phyloP scores from a whole-genome alignment of 805 yeast genomes.

The Ogataea zsoltii region DNA sequence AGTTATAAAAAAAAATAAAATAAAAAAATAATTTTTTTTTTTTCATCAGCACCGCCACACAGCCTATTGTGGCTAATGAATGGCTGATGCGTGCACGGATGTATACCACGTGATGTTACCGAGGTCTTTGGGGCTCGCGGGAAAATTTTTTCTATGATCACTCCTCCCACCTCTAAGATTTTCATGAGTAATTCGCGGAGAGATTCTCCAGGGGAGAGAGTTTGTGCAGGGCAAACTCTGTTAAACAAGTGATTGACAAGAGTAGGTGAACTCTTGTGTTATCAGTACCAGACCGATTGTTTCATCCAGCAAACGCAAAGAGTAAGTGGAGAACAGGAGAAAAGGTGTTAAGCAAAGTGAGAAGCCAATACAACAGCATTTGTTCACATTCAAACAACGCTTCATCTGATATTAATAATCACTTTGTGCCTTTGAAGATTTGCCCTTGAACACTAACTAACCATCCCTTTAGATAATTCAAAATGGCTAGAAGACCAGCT shows the following conservation, averaged over 20 bases:
- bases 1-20: background rate
- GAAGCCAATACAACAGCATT: no score
- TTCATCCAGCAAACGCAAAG: constrained; percentile 8
- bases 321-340: constrained; percentile 1
- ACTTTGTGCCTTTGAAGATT: no score
- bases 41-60: background rate
- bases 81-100: no score
- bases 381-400: no score
- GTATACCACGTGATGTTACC: background rate
- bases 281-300: constrained; percentile 1
- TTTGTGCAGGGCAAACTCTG: constrained; percentile 6
- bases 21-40: constrained; percentile 1
- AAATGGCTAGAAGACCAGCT: constrained; percentile 99
- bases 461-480: constrained; percentile 39
- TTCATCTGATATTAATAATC: no score
- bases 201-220: background rate
- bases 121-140: background rate
- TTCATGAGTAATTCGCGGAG: background rate
- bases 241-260: background rate
- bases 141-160: background rate
- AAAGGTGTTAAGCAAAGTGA: no score
- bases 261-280: background rate
- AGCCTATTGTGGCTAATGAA: background rate
- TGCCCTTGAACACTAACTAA: constrained; percentile 3
- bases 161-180: constrained; percentile 4